A percentile compares a stretch with the other conserved stretches of the same genome.
Evolutionary conservation across 805 yeast genomes (phyloP).

Genomic region (Saccharomyces mikatae): DNA sequence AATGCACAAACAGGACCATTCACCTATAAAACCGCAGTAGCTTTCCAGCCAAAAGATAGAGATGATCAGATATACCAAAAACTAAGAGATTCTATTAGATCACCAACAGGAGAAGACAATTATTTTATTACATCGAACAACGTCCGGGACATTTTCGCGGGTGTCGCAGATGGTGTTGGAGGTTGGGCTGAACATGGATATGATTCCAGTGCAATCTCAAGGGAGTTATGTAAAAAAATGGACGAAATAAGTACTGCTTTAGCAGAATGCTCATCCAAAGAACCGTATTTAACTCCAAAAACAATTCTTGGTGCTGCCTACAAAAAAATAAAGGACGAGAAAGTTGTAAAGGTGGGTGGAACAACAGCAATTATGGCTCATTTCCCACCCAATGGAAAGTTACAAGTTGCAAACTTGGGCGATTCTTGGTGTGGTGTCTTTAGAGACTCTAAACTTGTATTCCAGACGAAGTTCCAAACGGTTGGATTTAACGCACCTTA

Average conservation of each 20-base stretch:
- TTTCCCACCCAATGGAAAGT: slow-evolving; percentile 41
- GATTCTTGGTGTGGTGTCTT: slow-evolving; percentile 93
- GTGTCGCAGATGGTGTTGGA: slow-evolving; percentile 95
- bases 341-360: slow-evolving; percentile 78
- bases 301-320: slow-evolving; percentile 51
- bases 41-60: slow-evolving; percentile 68
- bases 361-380: slow-evolving; percentile 87
- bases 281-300: slow-evolving; percentile 31
- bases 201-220: slow-evolving; percentile 79
- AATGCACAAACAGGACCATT: slow-evolving; percentile 17
- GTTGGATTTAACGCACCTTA: slow-evolving; percentile 88
- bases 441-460: slow-evolving; percentile 51
- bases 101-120: slow-evolving; percentile 76
- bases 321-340: slow-evolving; percentile 40
- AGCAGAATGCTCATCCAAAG: not conserved
- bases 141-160: slow-evolving; percentile 42
- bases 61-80: slow-evolving; percentile 39
- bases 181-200: slow-evolving; percentile 93
- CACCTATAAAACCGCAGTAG: slow-evolving; percentile 53
- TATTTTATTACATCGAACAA: slow-evolving; percentile 35
- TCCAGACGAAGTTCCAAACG: slow-evolving; percentile 68
- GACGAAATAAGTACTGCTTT: slow-evolving; percentile 23
- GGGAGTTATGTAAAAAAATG: slow-evolving; percentile 63
- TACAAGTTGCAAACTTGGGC: slow-evolving; percentile 75
- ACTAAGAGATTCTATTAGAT: slow-evolving; percentile 32